A percentile compares a stretch with the other conserved stretches of the same genome.
phyloP scores from a whole-genome alignment of 768 basidiomycete genomes.

The Pleurotus cornucopiae region DNA sequence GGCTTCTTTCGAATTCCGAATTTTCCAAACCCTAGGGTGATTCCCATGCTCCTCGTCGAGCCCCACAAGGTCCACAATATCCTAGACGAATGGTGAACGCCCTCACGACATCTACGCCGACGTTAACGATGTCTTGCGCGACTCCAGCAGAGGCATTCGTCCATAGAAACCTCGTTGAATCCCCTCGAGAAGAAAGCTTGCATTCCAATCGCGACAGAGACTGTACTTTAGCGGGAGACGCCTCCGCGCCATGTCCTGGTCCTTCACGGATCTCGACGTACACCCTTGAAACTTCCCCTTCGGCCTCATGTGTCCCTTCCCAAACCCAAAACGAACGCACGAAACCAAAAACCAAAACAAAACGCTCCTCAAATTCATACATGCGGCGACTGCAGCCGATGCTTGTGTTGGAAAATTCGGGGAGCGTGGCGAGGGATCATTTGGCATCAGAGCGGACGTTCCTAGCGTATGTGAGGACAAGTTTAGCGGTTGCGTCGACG shows the following conservation, averaged over 20 bases:
- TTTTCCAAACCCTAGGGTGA: too few species aligned
- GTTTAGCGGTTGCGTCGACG: constrained; percentile 36
- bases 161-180: neutral
- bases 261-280: neutral
- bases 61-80: too few species aligned
- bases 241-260: neutral
- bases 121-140: too few species aligned
- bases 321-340: neutral
- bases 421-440: constrained; percentile 48
- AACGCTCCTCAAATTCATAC: neutral
- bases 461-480: constrained; percentile 46
- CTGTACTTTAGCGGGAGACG: neutral
- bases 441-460: constrained; percentile 46
- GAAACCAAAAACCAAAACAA: neutral
- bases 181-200: neutral
- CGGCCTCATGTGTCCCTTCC: neutral
- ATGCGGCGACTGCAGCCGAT: constrained; percentile 6
- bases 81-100: too few species aligned
- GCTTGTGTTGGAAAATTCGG: constrained; percentile 35
- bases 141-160: too few species aligned
- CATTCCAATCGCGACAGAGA: neutral
- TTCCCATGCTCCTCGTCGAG: too few species aligned
- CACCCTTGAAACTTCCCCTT: neutral
- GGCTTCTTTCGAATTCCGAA: too few species aligned
- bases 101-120: too few species aligned